Base-by-base conservation (phyloP, 805 yeast genomes). In the Schwanniomyces vanrijiae region DNA sequence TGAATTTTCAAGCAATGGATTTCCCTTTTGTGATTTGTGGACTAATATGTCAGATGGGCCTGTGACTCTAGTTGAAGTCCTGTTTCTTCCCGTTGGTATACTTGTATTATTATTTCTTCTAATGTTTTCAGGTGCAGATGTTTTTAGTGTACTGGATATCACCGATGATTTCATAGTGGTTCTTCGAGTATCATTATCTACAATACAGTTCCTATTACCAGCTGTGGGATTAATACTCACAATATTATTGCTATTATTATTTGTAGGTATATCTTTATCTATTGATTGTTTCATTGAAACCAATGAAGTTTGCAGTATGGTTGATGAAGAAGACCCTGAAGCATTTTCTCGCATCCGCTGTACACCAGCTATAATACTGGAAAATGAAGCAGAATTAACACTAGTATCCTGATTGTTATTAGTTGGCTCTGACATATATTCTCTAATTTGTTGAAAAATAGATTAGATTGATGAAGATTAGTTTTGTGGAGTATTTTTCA, bases 291-390 rank as follows among this genome's bases (percentile, higher is more conserved):
- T 5, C 3, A 16, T 16, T 8, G 20, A 16, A 31, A 16, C 16
- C 20, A 20, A 31, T 31, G 35, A 14, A 29, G 26, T 9, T 26
- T 16, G 25, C 11, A 6, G 39, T 11, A n/a, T n/a, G n/a, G n/a
- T n/a, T n/a, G n/a, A n/a, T n/a, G n/a, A n/a, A n/a, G n/a, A n/a
- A n/a, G n/a, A n/a, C 11, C 39, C 39, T 20, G 25, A 20, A 20
- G 25, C 39, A 20, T 73, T 63, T 49, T 82, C 80, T 48, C 88
- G 62, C 64, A 84, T 74, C 46, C 77, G 76, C 60, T 80, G 72
- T 2, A 84, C 88, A n/a, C 86, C 87, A 4, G 84, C 89, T 38
- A 85, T 61, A 34, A 86, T 83, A 58, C 88, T 82, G 43, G 85
- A 81, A 62, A 85, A 86, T 0, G 90, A 85, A 2, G 86, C 76